Evolutionary conservation across 2,329 filamentous ascomycete genomes (phyloP), one percentile per base, ranked within the genome.

Genomic region (Cadophora sp.): DNA sequence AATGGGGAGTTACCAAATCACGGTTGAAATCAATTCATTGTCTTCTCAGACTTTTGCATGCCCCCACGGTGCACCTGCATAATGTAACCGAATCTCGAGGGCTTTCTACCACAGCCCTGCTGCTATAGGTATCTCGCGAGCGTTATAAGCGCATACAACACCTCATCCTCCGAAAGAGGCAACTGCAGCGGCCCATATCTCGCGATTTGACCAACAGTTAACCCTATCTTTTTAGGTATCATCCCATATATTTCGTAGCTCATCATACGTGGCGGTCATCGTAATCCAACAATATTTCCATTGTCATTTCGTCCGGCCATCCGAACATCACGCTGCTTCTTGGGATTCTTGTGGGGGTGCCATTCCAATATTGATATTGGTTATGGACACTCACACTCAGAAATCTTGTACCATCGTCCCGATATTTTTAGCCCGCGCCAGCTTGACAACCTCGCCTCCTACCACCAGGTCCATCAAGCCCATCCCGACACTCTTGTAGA

Each of bases 401-500:
- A 89, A 89, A 2, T 81, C 83, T 27, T 83, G 79, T 29, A 91
- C 79, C 8, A 79, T 79, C 9, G 81, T 85, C 7, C 89, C 89
- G 12, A 90, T 77, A 0, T 82, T 81, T 77, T 83, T 88, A 62
- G 83, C 79, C 51, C 81, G 81, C 1, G 89, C 89, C 69, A 89
- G 76, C 68, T 83, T 79, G 22, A 91, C 77, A 59, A 91, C 70
- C 65, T 89, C 84, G 73, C 83, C 82, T 16, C 88, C 89, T 1
- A 90, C 85, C 1, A 87, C 84, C 26, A 91, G 77, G 73, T 91
- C 89, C 88, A 91, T 91, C 62, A 91, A 76, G 0, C 88, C 89
- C 59, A 91, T 77, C 0, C 89, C 89, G 0, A 91, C 89, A 69
- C 86, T 88, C 81, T 91, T 91, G 76, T 91, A 91, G 8, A 91